These are phyloP conservation scores for Lepidium aucheri DNA, from an alignment of 345 rosid species.

Conservation along the genomic window DNA sequence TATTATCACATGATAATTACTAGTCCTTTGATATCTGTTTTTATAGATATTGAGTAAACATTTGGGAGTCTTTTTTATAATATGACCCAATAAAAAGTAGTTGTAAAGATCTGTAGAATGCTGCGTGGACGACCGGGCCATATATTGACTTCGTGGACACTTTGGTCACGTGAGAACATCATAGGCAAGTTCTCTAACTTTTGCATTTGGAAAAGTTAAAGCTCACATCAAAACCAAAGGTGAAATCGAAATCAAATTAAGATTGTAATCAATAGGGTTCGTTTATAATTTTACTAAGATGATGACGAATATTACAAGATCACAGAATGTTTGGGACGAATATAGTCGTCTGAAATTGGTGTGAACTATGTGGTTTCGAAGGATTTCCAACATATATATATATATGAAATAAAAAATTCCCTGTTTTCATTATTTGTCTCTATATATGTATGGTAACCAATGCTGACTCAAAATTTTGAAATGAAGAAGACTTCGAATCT, in stretches of 20 bases:
- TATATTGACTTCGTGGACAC: neutral
- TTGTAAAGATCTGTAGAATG: neutral
- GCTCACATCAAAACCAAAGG: neutral
- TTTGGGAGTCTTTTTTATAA: neutral
- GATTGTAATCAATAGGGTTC: neutral
- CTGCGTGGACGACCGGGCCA: neutral
- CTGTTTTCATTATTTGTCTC: no score
- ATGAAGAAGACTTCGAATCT: no score
- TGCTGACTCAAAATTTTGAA: no score
- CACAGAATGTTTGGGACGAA: no score
- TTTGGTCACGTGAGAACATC: neutral
- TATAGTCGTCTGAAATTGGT: no score
- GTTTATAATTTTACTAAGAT: no score
- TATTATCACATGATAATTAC: constrained; percentile 2
- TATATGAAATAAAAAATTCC: no score
- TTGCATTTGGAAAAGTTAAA: neutral
- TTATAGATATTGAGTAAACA: neutral
- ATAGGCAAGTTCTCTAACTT: neutral
- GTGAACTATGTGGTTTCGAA: no score
- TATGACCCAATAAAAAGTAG: neutral
- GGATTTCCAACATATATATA: no score
- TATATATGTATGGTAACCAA: no score
- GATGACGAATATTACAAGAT: no score
- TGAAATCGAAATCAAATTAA: neutral
- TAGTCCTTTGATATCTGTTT: neutral